These are phyloP conservation scores for Cystofilobasidium bisporidii DNA, from an alignment of 768 basidiomycete genomes.

Conservation along the genomic window DNA sequence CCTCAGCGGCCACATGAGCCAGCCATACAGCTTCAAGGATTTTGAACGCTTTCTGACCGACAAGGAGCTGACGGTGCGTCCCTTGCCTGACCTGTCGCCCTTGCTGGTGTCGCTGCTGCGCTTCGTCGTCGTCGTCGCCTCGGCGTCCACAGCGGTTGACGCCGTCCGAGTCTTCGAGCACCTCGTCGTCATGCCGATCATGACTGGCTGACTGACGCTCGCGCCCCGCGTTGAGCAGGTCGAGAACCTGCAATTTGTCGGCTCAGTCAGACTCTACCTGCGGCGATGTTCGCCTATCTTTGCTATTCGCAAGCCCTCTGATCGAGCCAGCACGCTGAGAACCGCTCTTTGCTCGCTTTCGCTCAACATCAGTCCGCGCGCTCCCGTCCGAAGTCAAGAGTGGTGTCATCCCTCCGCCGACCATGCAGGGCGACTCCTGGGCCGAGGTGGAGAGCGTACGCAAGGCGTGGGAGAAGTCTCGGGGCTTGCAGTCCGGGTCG, in stretches of 20 bases:
- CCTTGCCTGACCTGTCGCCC: no score
- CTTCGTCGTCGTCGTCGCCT: no score
- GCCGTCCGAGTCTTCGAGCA: no score
- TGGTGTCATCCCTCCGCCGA: background rate
- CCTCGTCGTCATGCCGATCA: no score
- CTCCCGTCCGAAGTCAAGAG: background rate
- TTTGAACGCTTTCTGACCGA: background rate
- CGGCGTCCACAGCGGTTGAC: no score
- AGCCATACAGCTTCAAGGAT: background rate
- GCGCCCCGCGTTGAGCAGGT: no score
- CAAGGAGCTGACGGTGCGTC: background rate
- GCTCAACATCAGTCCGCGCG: background rate
- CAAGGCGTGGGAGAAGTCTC: background rate
- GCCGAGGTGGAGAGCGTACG: background rate
- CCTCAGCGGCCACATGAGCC: background rate
- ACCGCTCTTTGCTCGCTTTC: background rate
- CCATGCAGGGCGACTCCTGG: background rate
- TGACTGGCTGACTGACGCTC: no score
- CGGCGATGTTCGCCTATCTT: background rate
- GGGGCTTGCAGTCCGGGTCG: background rate
- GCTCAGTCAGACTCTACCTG: background rate
- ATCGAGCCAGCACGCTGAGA: no score
- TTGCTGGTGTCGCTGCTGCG: no score
- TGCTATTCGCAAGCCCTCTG: no score
- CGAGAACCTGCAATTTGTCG: background rate